These are phyloP conservation scores for Trebouxia gelatinosa DNA, from an alignment of 163 green algal species.

Conservation along the genomic window DNA sequence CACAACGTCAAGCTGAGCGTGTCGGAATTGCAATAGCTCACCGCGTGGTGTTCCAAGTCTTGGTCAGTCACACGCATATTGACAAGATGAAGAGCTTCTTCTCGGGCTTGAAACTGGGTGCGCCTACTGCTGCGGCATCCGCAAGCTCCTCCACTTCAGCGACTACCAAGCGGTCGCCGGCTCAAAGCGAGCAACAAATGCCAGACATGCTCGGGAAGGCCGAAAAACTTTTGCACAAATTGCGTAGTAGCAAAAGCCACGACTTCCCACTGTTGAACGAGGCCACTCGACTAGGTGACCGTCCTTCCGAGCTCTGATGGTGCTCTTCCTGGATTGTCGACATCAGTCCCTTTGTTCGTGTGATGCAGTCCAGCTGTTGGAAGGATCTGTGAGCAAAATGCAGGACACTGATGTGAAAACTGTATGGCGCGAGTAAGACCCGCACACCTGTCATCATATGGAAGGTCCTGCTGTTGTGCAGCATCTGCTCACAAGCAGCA, in stretches of 20 bases:
- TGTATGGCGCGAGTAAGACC: slow-evolving; percentile 32
- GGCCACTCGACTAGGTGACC: slow-evolving; percentile 33
- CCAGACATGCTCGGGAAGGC: slow-evolving; percentile 28
- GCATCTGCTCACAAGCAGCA: background rate
- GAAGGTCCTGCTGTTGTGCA: background rate
- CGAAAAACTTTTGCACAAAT: slow-evolving; percentile 25
- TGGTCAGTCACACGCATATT: no score
- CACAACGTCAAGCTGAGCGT: no score
- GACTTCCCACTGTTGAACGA: slow-evolving; percentile 39
- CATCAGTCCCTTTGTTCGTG: background rate
- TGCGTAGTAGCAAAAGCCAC: background rate
- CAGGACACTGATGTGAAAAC: slow-evolving; percentile 28
- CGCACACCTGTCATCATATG: background rate
- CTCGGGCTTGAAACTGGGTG: slow-evolving; percentile 1
- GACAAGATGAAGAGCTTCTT: slow-evolving; percentile 30
- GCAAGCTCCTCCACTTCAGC: background rate
- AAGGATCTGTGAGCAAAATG: slow-evolving; percentile 31
- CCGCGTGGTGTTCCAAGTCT: no score
- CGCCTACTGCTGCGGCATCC: background rate
- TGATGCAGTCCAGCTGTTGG: slow-evolving; percentile 37
- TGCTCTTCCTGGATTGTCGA: background rate
- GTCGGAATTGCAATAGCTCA: no score
- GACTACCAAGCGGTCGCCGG: background rate
- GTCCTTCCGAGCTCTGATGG: background rate
- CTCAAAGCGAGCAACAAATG: background rate